A percentile compares a stretch with the other conserved stretches of the same genome.
Evolutionary conservation across 139 green algal species (phyloP).

Genomic region (Chlamydomonas urium): DNA sequence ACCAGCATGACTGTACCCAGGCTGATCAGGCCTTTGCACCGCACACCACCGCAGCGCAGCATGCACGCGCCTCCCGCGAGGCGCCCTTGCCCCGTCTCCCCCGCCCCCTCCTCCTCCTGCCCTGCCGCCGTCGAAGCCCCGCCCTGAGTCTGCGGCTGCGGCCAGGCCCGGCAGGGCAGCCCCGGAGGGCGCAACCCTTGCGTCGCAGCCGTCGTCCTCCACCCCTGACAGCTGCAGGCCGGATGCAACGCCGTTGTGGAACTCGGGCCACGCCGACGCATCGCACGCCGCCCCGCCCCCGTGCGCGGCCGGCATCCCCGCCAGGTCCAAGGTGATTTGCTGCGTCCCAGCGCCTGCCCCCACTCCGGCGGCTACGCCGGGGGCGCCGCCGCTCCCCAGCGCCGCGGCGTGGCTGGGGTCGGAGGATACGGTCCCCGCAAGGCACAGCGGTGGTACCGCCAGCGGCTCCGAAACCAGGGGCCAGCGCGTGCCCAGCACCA

Average conservation of each 20-base stretch:
- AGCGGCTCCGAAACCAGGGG: slow-evolving; percentile 77
- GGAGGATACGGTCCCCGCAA: slow-evolving; percentile 50
- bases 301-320: not conserved
- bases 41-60: too few species aligned
- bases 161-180: too few species aligned
- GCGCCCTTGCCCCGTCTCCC: too few species aligned
- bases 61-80: too few species aligned
- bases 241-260: slow-evolving; percentile 91
- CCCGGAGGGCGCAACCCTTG: too few species aligned
- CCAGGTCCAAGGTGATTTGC: not conserved
- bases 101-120: too few species aligned
- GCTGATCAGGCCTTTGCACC: slow-evolving; percentile 61
- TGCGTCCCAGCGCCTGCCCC: not conserved
- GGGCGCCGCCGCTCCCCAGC: not conserved
- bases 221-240: slow-evolving; percentile 65
- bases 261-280: slow-evolving; percentile 89
- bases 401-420: not conserved
- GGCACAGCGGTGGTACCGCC: slow-evolving; percentile 60
- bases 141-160: too few species aligned
- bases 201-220: too few species aligned
- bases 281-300: slow-evolving; percentile 44
- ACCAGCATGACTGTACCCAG: slow-evolving; percentile 78
- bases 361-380: not conserved
- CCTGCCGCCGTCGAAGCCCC: too few species aligned
- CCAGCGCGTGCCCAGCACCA: slow-evolving; percentile 64